Conservation (phyloP, 768 basidiomycete species). For the Vararia minispora region DNA sequence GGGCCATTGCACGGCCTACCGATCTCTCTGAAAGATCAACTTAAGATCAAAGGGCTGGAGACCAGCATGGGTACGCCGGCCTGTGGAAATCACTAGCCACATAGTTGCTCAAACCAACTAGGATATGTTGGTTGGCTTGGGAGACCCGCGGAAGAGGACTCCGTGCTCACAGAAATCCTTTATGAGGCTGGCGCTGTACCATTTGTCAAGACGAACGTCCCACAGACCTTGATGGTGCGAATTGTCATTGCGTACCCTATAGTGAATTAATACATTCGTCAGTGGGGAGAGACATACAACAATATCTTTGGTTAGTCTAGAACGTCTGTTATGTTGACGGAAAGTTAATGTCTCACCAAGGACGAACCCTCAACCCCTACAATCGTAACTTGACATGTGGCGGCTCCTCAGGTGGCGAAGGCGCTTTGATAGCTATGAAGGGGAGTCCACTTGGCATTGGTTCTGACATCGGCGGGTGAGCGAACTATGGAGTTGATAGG, state of each 20-base stretch:
- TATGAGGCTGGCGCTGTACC: constrained; percentile 45
- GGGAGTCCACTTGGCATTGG: constrained; percentile 53
- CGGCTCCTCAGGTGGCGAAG: constrained; percentile 83
- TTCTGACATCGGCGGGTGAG: constrained; percentile 71
- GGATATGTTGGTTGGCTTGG: constrained; percentile 50
- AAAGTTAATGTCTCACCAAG: too few species aligned
- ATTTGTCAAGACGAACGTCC: constrained; percentile 45
- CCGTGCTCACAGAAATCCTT: constrained; percentile 41
- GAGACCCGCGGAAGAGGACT: constrained; percentile 31
- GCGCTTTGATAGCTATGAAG: constrained; percentile 53
- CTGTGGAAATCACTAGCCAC: constrained; percentile 16
- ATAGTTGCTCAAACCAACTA: too few species aligned
- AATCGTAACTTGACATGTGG: constrained; percentile 67
- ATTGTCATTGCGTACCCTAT: neutral
- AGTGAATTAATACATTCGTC: constrained; percentile 1
- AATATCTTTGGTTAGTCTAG: constrained; percentile 70
- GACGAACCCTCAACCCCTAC: constrained; percentile 65
- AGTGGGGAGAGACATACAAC: constrained; percentile 78
- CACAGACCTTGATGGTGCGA: constrained; percentile 43
- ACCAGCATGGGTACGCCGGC: constrained; percentile 37
- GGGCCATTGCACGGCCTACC: constrained; percentile 38
- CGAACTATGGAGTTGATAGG: too few species aligned
- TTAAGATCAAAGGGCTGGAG: constrained; percentile 50
- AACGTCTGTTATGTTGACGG: too few species aligned
- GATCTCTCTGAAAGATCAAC: constrained; percentile 35